A percentile compares a stretch with the other conserved stretches of the same genome.
Conservation (phyloP, 106 monocot genomes). For the Dioscorea dumetorum region DNA sequence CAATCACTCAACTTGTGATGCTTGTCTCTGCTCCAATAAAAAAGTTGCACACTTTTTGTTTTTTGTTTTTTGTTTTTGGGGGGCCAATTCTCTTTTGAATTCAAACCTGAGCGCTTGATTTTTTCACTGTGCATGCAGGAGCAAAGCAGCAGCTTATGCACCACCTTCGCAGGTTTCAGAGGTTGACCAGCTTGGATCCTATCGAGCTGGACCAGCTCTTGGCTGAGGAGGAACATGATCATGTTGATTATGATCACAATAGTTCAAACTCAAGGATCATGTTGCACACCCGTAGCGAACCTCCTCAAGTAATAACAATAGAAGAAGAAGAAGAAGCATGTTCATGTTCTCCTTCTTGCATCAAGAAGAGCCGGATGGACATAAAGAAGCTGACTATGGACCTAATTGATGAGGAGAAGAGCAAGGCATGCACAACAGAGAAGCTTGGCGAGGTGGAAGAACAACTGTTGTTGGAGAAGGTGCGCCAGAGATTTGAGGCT, state of each 20-base stretch:
- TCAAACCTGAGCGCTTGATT: background rate
- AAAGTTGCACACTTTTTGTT: background rate
- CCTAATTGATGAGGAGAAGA: slow-evolving; percentile 1
- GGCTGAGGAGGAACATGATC: background rate
- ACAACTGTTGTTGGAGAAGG: background rate
- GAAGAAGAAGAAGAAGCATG: too few relatives aligned
- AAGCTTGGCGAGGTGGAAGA: background rate
- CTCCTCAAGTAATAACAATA: too few relatives aligned
- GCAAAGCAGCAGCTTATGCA: slow-evolving; percentile 1
- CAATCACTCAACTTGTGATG: background rate
- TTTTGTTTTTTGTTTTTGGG: background rate
- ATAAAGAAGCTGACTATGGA: too few relatives aligned
- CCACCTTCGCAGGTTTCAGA: slow-evolving; percentile 23
- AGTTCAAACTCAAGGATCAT: too few relatives aligned
- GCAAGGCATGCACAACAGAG: background rate
- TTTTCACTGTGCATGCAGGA: slow-evolving; percentile 11
- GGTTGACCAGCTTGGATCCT: slow-evolving; percentile 22
- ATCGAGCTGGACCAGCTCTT: slow-evolving; percentile 14
- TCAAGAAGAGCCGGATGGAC: too few relatives aligned
- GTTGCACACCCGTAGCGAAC: background rate
- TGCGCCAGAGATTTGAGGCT: slow-evolving; percentile 14
- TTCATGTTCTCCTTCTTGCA: too few relatives aligned
- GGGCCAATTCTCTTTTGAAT: slow-evolving; percentile 1
- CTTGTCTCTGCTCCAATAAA: background rate
- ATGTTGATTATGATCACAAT: background rate